Percentiles rank a stretch among this genome's conserved stretches.
Evolutionary conservation across 116 monocot genomes (phyloP).

Genomic region (Zostera marina): DNA sequence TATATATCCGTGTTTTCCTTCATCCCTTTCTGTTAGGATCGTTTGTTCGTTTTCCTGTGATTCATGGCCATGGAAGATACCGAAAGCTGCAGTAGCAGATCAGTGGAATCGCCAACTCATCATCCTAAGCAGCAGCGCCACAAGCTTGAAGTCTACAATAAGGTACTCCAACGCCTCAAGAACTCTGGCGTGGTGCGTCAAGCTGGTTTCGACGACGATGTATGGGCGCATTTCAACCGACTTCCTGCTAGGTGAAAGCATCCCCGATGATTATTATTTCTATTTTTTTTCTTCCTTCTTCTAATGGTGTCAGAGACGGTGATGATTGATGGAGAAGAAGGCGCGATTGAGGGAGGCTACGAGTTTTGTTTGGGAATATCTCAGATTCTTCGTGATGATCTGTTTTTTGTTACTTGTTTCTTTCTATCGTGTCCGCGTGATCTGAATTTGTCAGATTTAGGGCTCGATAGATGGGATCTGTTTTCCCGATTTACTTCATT

Average conservation of each 20-base stretch:
- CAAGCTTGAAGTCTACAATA: conserved; percentile 68
- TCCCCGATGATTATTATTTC: neutral
- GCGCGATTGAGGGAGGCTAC: too few species aligned
- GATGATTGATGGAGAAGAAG: too few species aligned
- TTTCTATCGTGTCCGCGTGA: neutral
- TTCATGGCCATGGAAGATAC: conserved; percentile 49
- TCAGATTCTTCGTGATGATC: neutral
- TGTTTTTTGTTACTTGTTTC: neutral
- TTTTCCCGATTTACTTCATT: neutral
- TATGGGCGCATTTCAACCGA: conserved; percentile 89
- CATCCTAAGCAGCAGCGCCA: conserved; percentile 26
- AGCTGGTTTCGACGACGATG: conserved; percentile 50
- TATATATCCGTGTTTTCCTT: neutral
- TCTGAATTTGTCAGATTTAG: neutral
- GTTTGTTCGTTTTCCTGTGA: neutral
- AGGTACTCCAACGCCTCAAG: conserved; percentile 57
- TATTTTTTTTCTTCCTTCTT: neutral
- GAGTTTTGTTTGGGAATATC: too few species aligned
- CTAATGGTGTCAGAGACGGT: too few species aligned
- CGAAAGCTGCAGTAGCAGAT: conserved; percentile 36
- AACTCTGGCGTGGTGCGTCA: conserved; percentile 17
- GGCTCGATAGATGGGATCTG: too few species aligned
- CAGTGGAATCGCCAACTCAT: conserved; percentile 14
- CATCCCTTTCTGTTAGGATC: neutral
- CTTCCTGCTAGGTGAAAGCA: conserved; percentile 49